Conservation (phyloP, 1,284 basidiomycete species). For the Ganoderma sp. region DNA sequence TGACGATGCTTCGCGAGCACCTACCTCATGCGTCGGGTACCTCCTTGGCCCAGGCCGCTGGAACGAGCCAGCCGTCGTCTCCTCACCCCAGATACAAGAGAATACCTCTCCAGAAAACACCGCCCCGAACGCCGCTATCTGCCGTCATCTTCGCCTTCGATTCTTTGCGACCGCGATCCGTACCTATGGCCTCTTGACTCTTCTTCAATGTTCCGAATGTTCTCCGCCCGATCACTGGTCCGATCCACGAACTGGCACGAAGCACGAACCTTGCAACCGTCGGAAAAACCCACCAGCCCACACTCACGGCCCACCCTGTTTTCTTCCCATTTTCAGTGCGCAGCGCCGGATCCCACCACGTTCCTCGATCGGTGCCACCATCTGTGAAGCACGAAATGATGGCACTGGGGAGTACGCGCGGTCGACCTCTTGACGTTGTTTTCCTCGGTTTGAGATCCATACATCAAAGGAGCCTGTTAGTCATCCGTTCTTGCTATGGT, state of each 20-base stretch:
- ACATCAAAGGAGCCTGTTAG: too few species aligned
- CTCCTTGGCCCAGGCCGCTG: constrained; percentile 8
- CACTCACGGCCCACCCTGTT: constrained; percentile 36
- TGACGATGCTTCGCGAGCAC: constrained; percentile 7
- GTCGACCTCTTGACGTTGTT: too few species aligned
- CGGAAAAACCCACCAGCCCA: constrained; percentile 40
- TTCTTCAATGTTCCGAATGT: neutral
- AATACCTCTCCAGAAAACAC: neutral
- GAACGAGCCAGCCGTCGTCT: neutral
- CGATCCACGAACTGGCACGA: neutral
- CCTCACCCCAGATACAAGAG: constrained; percentile 16
- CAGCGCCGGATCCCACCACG: constrained; percentile 19
- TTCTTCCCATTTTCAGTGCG: constrained; percentile 1
- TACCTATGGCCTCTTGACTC: neutral
- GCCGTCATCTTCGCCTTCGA: neutral
- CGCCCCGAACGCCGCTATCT: neutral
- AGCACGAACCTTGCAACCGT: constrained; percentile 15
- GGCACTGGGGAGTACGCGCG: too few species aligned
- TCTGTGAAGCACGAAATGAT: constrained; percentile 29
- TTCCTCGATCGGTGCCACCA: constrained; percentile 42
- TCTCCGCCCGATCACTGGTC: neutral
- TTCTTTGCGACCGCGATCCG: neutral
- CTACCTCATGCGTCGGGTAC: constrained; percentile 17
- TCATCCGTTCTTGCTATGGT: too few species aligned
- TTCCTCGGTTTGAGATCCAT: too few species aligned